phyloP scores from a whole-genome alignment of 169 alveolate species.

The Plasmodium vinckei region DNA sequence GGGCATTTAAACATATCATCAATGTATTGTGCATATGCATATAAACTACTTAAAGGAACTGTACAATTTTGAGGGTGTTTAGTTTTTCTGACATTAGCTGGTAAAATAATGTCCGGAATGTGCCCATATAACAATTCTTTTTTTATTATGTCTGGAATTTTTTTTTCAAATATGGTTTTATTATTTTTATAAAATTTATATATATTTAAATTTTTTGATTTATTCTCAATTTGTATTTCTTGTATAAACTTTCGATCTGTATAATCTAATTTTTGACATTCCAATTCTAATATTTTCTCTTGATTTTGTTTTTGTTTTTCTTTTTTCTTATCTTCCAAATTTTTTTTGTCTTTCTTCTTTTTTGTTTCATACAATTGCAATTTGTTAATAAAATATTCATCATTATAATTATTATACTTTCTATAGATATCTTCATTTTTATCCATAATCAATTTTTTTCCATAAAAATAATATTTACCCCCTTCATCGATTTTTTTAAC shows the following conservation, averaged over 20 bases:
- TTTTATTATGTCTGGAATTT: slow-evolving; percentile 51
- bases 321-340: slow-evolving; percentile 20
- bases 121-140: slow-evolving; percentile 58
- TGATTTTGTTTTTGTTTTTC: slow-evolving; percentile 13
- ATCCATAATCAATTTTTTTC: slow-evolving; percentile 41
- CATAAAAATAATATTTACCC: slow-evolving; percentile 74
- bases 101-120: slow-evolving; percentile 72
- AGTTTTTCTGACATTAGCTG: slow-evolving; percentile 50
- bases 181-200: slow-evolving; percentile 65
- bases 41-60: slow-evolving; percentile 50
- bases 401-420: slow-evolving; percentile 42
- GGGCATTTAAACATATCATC: slow-evolving; percentile 52
- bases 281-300: slow-evolving; percentile 41
- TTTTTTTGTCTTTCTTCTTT: slow-evolving; percentile 16
- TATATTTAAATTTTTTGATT: slow-evolving; percentile 10
- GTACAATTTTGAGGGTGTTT: slow-evolving; percentile 69
- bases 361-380: slow-evolving; percentile 16
- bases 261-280: slow-evolving; percentile 29
- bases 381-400: slow-evolving; percentile 54
- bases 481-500: slow-evolving; percentile 68
- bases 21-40: slow-evolving; percentile 49
- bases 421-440: slow-evolving; percentile 62
- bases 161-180: slow-evolving; percentile 52
- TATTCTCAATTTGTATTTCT: slow-evolving; percentile 54
- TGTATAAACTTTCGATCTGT: slow-evolving; percentile 44